A percentile compares a stretch with the other conserved stretches of the same genome.
These are phyloP conservation scores for Acrocalymma vagum DNA, from an alignment of 2,329 filamentous ascomycete species.

Conservation along the genomic window DNA sequence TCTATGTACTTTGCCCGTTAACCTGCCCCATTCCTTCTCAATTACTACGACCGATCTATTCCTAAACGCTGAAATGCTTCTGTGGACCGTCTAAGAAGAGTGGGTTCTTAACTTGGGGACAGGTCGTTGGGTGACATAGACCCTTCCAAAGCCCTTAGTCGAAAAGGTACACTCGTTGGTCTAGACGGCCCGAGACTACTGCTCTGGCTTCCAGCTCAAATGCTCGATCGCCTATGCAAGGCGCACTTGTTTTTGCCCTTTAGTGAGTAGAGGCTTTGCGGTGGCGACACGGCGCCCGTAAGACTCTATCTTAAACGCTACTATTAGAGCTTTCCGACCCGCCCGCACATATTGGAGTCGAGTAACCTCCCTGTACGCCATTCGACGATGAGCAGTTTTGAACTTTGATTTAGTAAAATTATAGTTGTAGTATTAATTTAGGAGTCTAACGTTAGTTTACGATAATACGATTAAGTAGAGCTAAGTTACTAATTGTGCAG, in stretches of 20 bases:
- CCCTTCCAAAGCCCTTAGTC: conserved; percentile 11
- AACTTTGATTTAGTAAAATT: no score
- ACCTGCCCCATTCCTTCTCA: conserved; percentile 14
- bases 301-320: conserved; percentile 16
- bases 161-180: conserved; percentile 18
- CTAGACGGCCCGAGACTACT: conserved; percentile 17
- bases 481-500: no score
- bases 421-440: neutral
- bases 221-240: conserved; percentile 17
- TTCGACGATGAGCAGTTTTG: conserved; percentile 5
- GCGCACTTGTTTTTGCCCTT: conserved; percentile 12
- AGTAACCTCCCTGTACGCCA: conserved; percentile 13
- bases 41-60: conserved; percentile 15
- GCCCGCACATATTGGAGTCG: conserved; percentile 16
- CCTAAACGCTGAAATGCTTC: conserved; percentile 17
- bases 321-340: conserved; percentile 11
- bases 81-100: conserved; percentile 17
- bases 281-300: conserved; percentile 14
- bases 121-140: conserved; percentile 16
- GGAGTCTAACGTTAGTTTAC: no score
- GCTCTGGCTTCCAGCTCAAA: conserved; percentile 8
- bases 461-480: no score
- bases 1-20: conserved; percentile 11
- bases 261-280: conserved; percentile 17
- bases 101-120: conserved; percentile 19